These are phyloP conservation scores for Aspergillus piperis DNA, from an alignment of 2,329 filamentous ascomycete species.

Conservation along the genomic window DNA sequence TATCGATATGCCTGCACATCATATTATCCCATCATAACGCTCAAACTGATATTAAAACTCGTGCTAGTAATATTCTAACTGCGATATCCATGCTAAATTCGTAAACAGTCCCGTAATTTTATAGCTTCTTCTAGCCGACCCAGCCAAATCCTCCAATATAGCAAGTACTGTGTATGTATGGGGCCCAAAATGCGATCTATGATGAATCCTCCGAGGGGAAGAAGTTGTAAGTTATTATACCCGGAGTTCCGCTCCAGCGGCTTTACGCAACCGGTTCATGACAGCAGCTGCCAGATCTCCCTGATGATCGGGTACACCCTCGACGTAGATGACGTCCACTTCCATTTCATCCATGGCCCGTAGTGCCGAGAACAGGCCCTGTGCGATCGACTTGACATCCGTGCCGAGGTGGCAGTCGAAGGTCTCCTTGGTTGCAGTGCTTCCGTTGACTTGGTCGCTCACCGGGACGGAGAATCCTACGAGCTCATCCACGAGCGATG, in stretches of 20 bases:
- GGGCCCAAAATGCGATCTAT: conserved; percentile 9
- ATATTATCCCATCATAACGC: too few relatives aligned
- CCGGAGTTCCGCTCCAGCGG: conserved; percentile 60
- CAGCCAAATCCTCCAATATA: not conserved
- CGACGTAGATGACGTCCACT: conserved; percentile 84
- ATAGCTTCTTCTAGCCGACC: conserved; percentile 4
- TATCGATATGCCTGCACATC: too few relatives aligned
- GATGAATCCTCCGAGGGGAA: not conserved
- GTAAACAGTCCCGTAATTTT: conserved; percentile 3
- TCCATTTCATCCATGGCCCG: conserved; percentile 78
- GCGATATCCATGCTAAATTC: conserved; percentile 4
- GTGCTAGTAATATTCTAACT: not conserved
- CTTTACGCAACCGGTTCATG: conserved; percentile 81
- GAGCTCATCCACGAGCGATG: conserved; percentile 28
- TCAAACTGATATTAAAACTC: too few relatives aligned
- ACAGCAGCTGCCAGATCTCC: conserved; percentile 83
- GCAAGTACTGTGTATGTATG: not conserved
- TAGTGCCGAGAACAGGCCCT: conserved; percentile 83
- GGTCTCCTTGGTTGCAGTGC: conserved; percentile 36
- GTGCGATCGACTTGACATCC: conserved; percentile 72
- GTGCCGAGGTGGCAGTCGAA: conserved; percentile 74
- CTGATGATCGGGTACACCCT: conserved; percentile 72
- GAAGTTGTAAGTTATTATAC: conserved; percentile 34
- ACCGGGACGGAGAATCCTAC: conserved; percentile 31
- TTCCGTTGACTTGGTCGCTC: conserved; percentile 22